Base-by-base conservation (phyloP, 352 stramenopile genomes). In the Thalassiosira mediterranea region DNA sequence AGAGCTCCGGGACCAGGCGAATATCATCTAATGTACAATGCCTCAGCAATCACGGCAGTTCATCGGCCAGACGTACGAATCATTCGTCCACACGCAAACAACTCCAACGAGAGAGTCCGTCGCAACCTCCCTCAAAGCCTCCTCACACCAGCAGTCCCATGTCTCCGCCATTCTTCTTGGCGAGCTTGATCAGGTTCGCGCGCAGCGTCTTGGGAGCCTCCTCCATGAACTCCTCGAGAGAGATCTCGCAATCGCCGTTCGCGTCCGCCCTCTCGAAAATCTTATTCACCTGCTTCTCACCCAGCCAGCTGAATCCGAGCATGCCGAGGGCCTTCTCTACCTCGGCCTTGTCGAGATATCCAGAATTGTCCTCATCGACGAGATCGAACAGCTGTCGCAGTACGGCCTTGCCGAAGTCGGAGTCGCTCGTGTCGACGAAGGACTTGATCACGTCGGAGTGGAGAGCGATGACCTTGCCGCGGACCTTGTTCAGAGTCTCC, bases 151-250 rank as follows among this genome's bases (percentile, higher is more conserved):
- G 64, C 34, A 92, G 83, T 31, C 87, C 87, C 31, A 92, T 65
- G 29, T 91, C 84, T 44, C 76, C 80, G 31, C 87, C 87, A 61
- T 92, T 92, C 31, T 79, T 84, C 82, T 92, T 92, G 2, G 87
- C 87, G n/a, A 92, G 65, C 62, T 90, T 92, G 29, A 89, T 70
- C 54, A 92, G 72, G 52, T 90, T 89, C 7, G 81, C 87, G 31
- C 60, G 72, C 0, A 92, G 60, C 23, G 82, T 90, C 44, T 79
- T 88, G 3, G 86, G 86, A n/a, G 84, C 82, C 72, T 88, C 84
- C 3, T 65, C 28, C 58, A 81, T 67, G 46, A 79, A 92, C 66
- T 92, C 84, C 7, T 92, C 84, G 17, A 88, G 66, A 29, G 71
- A 72, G 34, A 92, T 81, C 29, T 60, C 32, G 4, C 76, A 79